These are phyloP conservation scores for Fomitopsis palustris DNA, from an alignment of 1,284 basidiomycete genomes.

Conservation along the genomic window DNA sequence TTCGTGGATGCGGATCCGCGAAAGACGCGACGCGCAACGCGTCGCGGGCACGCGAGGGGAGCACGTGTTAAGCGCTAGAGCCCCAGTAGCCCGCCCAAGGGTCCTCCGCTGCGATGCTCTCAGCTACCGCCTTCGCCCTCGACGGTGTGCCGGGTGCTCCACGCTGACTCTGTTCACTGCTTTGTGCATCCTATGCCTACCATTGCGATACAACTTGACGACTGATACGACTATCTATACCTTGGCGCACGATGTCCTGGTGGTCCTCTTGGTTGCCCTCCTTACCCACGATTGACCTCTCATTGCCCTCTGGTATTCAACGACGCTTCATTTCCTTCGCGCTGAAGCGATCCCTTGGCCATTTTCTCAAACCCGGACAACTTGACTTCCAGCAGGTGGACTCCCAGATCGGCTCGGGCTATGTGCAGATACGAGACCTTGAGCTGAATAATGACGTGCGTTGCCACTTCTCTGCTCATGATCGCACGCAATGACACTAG, in stretches of 20 bases:
- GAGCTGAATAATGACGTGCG: constrained; percentile 76
- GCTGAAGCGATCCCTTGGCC: constrained; percentile 80
- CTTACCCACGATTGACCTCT: constrained; percentile 59
- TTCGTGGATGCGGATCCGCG: too few relatives aligned
- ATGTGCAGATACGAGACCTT: constrained; percentile 81
- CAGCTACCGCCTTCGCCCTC: background rate
- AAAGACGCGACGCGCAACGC: background rate
- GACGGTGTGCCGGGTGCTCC: background rate
- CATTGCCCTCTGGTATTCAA: constrained; percentile 83
- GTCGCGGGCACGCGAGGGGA: background rate
- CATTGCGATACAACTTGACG: background rate
- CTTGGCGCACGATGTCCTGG: constrained; percentile 27
- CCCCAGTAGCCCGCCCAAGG: background rate
- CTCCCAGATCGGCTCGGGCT: constrained; percentile 87
- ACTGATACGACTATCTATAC: background rate
- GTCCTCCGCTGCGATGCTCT: background rate
- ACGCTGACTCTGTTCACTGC: background rate
- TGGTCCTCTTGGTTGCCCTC: constrained; percentile 57
- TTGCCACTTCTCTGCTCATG: background rate
- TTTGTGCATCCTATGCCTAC: background rate
- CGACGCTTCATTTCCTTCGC: constrained; percentile 88
- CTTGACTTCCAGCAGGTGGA: constrained; percentile 87
- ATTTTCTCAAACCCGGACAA: constrained; percentile 84
- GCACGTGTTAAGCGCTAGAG: background rate
- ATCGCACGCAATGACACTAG: constrained; percentile 6